Percentiles rank a stretch among this genome's conserved stretches.
Conservation (phyloP, 345 rosid genomes). For the Sonneratia alba region DNA sequence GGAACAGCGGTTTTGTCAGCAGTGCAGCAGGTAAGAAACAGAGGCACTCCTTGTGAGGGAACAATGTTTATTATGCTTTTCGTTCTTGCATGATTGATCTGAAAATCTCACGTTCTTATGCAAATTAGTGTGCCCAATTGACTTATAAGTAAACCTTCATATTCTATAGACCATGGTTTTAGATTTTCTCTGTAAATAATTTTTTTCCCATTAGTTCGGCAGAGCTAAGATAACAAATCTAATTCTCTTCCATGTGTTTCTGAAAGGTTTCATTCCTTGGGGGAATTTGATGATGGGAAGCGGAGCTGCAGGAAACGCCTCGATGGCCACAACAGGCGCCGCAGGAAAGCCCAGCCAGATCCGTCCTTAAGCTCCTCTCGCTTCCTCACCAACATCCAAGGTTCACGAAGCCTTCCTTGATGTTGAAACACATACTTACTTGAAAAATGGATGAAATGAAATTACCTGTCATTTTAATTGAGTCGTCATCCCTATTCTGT, state of each 20-base stretch:
- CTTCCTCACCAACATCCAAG: conserved; percentile 35
- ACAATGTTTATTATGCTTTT: not conserved
- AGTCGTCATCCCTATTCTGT: not conserved
- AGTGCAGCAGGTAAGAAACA: conserved; percentile 57
- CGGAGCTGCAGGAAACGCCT: conserved; percentile 79
- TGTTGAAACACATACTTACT: not conserved
- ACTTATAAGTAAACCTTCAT: not conserved
- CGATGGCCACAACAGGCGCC: conserved; percentile 66
- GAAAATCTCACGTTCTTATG: not conserved
- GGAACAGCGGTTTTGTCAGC: conserved; percentile 74
- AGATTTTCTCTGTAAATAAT: too few species aligned
- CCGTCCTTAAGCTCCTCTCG: conserved; percentile 30
- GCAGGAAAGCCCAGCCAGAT: conserved; percentile 63
- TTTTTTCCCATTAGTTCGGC: not conserved
- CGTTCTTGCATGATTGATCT: not conserved
- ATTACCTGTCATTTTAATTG: not conserved
- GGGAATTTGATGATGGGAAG: conserved; percentile 68
- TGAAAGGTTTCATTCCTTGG: conserved; percentile 59
- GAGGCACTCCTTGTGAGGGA: not conserved
- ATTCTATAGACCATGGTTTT: not conserved
- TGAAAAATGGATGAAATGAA: not conserved
- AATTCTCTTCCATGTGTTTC: not conserved
- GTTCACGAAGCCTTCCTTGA: conserved; percentile 15
- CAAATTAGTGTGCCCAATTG: not conserved
- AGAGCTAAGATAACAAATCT: not conserved